Conservation (phyloP, 345 rosid species). For the Rhizophora mangle region DNA sequence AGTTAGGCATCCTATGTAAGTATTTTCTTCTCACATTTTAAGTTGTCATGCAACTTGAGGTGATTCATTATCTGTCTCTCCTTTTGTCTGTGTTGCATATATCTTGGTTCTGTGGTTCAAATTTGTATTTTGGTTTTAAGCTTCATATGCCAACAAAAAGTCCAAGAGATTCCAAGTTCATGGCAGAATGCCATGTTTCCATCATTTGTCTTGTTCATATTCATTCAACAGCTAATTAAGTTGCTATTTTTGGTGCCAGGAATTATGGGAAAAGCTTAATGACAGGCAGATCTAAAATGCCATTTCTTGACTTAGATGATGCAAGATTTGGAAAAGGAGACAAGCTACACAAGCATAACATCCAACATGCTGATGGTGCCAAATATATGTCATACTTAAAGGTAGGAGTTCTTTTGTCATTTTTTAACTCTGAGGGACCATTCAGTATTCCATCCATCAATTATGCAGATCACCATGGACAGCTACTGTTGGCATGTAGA, state of each 20-base stretch:
- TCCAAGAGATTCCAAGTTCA: not conserved
- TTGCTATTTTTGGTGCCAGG: constrained; percentile 41
- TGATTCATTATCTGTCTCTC: no score
- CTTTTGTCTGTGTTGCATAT: no score
- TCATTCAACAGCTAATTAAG: constrained; percentile 9
- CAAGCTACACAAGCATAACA: constrained; percentile 44
- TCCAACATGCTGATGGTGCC: constrained; percentile 63
- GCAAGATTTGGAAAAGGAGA: constrained; percentile 45
- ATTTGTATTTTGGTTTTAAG: not conserved
- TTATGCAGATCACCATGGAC: no score
- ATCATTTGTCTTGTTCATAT: not conserved
- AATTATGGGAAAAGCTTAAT: constrained; percentile 29
- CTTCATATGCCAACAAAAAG: not conserved
- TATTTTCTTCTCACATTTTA: no score
- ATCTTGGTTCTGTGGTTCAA: no score
- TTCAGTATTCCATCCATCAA: no score
- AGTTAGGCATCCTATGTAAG: no score
- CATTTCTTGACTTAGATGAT: constrained; percentile 36
- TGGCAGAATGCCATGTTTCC: not conserved
- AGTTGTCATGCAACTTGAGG: no score
- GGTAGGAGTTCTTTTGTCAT: constrained; percentile 44
- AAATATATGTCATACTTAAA: constrained; percentile 90
- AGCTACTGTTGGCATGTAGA: no score
- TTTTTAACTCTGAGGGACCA: constrained; percentile 9
- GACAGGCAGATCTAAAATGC: constrained; percentile 41